These are phyloP conservation scores for Tuber aestivum DNA, from an alignment of 495 filamentous ascomycete genomes.

Conservation along the genomic window DNA sequence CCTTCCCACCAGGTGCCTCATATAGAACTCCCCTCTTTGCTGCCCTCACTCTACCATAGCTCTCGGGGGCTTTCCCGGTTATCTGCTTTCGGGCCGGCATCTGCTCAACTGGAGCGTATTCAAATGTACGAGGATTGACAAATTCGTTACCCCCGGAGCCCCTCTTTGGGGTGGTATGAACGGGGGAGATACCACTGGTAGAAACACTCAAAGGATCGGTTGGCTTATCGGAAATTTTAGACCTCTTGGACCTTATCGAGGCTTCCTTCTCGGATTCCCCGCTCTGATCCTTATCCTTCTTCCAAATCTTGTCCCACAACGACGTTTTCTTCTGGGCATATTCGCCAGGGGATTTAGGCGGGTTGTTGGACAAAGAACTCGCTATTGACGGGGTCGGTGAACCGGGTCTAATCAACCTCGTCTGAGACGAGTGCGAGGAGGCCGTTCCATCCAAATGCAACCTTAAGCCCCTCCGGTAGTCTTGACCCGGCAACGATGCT, in stretches of 20 bases:
- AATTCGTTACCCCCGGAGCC: slow-evolving; percentile 30
- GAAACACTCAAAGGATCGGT: slow-evolving; percentile 25
- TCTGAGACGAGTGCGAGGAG: slow-evolving; percentile 41
- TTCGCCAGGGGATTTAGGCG: slow-evolving; percentile 40
- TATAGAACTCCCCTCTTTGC: slow-evolving; percentile 20
- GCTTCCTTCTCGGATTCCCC: slow-evolving; percentile 25
- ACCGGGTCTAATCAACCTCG: slow-evolving; percentile 35
- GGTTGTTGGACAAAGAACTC: slow-evolving; percentile 39
- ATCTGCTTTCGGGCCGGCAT: slow-evolving; percentile 21
- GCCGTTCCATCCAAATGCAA: slow-evolving; percentile 40
- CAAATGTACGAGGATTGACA: slow-evolving; percentile 32
- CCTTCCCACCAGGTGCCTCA: slow-evolving; percentile 21
- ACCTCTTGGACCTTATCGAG: slow-evolving; percentile 13
- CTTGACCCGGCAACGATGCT: slow-evolving; percentile 21
- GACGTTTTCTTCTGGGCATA: slow-evolving; percentile 24
- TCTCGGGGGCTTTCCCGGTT: slow-evolving; percentile 45
- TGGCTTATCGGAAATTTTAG: slow-evolving; percentile 20
- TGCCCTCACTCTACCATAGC: slow-evolving; percentile 44
- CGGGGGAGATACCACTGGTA: slow-evolving; percentile 30
- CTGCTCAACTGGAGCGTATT: slow-evolving; percentile 33
- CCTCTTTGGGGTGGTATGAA: slow-evolving; percentile 34
- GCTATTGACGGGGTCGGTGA: slow-evolving; percentile 42
- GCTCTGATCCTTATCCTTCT: slow-evolving; percentile 28
- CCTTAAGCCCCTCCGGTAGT: slow-evolving; percentile 34
- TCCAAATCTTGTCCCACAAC: slow-evolving; percentile 34